phyloP scores from a whole-genome alignment of 2,329 filamentous ascomycete species.

The Paraconiothyrium sp. region DNA sequence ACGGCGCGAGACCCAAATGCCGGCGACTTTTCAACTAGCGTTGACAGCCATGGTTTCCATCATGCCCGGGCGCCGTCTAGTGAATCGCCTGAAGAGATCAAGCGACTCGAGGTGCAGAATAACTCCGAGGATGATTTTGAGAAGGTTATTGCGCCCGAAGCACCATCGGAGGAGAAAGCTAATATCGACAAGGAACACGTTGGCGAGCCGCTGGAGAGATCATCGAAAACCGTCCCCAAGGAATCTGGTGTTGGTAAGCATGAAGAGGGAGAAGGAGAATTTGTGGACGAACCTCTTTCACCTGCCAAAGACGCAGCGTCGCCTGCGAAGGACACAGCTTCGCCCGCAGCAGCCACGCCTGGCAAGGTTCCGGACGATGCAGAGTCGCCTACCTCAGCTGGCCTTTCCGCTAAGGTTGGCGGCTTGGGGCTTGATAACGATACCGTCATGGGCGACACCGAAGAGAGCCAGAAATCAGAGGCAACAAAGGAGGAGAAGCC shows the following conservation, averaged over 20 bases:
- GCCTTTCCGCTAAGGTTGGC: constrained; percentile 64
- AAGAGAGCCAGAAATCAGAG: constrained; percentile 27
- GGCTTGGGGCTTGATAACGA: constrained; percentile 69
- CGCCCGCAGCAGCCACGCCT: constrained; percentile 30
- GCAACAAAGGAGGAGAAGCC: constrained; percentile 32
- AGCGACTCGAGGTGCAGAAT: constrained; percentile 80
- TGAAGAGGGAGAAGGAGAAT: constrained; percentile 67
- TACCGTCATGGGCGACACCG: constrained; percentile 57
- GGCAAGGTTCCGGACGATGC: constrained; percentile 42
- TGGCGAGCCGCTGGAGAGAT: constrained; percentile 48
- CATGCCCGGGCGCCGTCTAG: constrained; percentile 58
- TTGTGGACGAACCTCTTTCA: constrained; percentile 80
- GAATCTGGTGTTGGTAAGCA: constrained; percentile 34
- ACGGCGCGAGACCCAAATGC: constrained; percentile 68
- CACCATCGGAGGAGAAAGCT: constrained; percentile 71
- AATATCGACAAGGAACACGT: constrained; percentile 61
- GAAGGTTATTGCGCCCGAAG: constrained; percentile 76
- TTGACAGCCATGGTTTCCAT: constrained; percentile 62
- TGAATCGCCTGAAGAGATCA: constrained; percentile 71
- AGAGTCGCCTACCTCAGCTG: constrained; percentile 60
- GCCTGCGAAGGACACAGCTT: constrained; percentile 33
- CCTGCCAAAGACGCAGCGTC: constrained; percentile 55
- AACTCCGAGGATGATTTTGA: constrained; percentile 92
- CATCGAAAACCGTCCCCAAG: constrained; percentile 56
- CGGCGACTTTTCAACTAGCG: constrained; percentile 60